These are phyloP conservation scores for Fabrea salina DNA, from an alignment of 169 alveolate species.

Conservation along the genomic window DNA sequence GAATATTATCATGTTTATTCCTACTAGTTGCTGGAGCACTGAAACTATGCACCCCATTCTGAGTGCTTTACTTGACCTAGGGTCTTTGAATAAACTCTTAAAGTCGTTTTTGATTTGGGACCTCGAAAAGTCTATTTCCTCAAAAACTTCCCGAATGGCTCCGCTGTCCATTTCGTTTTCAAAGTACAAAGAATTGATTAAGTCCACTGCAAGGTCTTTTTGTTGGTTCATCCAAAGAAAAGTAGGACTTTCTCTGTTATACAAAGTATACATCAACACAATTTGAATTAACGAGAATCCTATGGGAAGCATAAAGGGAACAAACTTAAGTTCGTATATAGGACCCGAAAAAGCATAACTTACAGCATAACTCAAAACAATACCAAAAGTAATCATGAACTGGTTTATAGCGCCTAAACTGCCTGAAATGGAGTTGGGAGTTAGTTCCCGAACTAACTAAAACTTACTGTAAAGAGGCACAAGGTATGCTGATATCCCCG, in stretches of 20 bases:
- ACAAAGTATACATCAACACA: background rate
- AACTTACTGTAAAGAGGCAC: slow-evolving; percentile 25
- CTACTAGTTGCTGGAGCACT: slow-evolving; percentile 27
- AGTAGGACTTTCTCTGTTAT: slow-evolving; percentile 4
- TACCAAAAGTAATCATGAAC: slow-evolving; percentile 17
- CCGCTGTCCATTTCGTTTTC: background rate
- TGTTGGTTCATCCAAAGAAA: background rate
- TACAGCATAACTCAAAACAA: background rate
- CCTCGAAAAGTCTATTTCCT: background rate
- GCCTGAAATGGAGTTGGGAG: background rate
- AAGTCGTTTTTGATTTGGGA: background rate
- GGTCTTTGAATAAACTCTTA: background rate
- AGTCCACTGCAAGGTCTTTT: background rate
- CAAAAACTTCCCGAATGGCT: background rate
- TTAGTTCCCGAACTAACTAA: background rate
- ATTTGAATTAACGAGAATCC: background rate
- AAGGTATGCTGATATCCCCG: slow-evolving; percentile 1
- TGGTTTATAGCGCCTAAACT: slow-evolving; percentile 13
- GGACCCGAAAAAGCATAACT: background rate
- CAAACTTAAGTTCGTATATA: too few species aligned
- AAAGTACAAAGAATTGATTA: background rate
- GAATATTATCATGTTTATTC: slow-evolving; percentile 5
- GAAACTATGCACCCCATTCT: slow-evolving; percentile 16
- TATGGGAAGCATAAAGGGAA: background rate
- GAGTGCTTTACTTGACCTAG: background rate